Evolutionary conservation across 2,329 filamentous ascomycete species (phyloP).

Genomic region (Neopestalotiopsis rosae): DNA sequence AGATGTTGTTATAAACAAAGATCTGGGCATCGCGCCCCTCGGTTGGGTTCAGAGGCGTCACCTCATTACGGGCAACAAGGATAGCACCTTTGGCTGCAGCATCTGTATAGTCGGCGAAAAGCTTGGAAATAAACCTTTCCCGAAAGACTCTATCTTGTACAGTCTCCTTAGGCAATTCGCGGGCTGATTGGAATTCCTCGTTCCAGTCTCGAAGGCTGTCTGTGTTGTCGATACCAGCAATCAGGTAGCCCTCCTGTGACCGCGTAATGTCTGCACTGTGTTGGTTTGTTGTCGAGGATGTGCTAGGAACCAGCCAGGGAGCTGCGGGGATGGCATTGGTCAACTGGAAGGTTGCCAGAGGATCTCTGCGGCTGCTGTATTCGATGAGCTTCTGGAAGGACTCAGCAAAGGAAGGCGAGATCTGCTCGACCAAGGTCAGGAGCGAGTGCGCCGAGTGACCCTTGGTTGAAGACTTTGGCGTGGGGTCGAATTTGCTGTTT

Average conservation of each 20-base stretch:
- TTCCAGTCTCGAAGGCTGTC: constrained; percentile 98
- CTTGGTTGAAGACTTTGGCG: constrained; percentile 80
- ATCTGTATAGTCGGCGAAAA: constrained; percentile 98
- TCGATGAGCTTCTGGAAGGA: constrained; percentile 82
- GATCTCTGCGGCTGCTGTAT: constrained; percentile 83
- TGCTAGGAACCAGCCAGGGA: constrained; percentile 85
- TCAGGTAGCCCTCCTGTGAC: constrained; percentile 89
- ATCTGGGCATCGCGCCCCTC: constrained; percentile 94
- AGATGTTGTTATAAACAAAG: constrained; percentile 99
- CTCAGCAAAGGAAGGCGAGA: constrained; percentile 83
- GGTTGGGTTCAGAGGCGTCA: constrained; percentile 92
- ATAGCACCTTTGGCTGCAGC: constrained; percentile 91
- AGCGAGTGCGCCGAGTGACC: constrained; percentile 83
- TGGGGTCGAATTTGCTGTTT: constrained; percentile 93
- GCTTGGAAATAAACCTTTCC: constrained; percentile 90
- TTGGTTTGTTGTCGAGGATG: constrained; percentile 65
- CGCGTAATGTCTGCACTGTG: constrained; percentile 87
- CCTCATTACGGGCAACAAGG: constrained; percentile 88
- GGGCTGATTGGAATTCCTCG: constrained; percentile 96
- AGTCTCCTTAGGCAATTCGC: constrained; percentile 90
- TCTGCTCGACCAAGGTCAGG: constrained; percentile 74
- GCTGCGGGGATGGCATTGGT: constrained; percentile 92
- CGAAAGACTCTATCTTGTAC: constrained; percentile 96
- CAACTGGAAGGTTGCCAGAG: constrained; percentile 91
- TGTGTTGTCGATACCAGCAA: constrained; percentile 89